Conservation (phyloP, 805 yeast species). For the Pichia cephalocereana region DNA sequence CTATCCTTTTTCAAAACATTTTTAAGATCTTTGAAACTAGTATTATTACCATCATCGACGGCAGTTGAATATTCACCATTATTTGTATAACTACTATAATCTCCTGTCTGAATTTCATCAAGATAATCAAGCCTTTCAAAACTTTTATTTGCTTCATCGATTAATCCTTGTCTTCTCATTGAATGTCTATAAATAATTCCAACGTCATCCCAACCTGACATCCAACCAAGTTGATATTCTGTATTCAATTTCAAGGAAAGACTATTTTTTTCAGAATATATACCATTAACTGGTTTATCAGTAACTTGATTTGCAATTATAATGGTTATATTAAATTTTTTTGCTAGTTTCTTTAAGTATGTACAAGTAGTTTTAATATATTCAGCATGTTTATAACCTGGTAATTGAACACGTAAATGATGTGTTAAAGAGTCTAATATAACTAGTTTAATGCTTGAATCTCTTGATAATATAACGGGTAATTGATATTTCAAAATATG, state of each 20-base stretch:
- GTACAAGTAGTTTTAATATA: constrained; percentile 36
- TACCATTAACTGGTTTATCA: constrained; percentile 39
- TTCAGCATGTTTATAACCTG: constrained; percentile 32
- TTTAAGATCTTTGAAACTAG: constrained; percentile 13
- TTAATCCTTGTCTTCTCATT: constrained; percentile 10
- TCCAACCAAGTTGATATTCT: constrained; percentile 64
- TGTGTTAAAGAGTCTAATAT: constrained; percentile 80
- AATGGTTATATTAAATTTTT: constrained; percentile 43
- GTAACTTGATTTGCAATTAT: constrained; percentile 76
- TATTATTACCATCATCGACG: neutral
- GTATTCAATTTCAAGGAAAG: constrained; percentile 31
- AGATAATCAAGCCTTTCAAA: constrained; percentile 12
- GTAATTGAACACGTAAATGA: constrained; percentile 59
- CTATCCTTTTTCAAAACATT: constrained; percentile 19
- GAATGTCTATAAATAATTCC: constrained; percentile 25
- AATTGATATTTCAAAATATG: constrained; percentile 63
- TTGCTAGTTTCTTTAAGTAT: constrained; percentile 42
- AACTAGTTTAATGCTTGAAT: constrained; percentile 40
- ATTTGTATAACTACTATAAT: neutral
- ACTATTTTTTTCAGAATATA: constrained; percentile 16
- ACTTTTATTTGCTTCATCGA: constrained; percentile 10
- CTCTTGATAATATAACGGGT: constrained; percentile 41
- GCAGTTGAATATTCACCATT: constrained; percentile 13
- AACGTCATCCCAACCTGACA: constrained; percentile 62
- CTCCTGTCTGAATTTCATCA: constrained; percentile 6